Conservation (phyloP, 768 basidiomycete species). For the Roridomyces roridus region DNA sequence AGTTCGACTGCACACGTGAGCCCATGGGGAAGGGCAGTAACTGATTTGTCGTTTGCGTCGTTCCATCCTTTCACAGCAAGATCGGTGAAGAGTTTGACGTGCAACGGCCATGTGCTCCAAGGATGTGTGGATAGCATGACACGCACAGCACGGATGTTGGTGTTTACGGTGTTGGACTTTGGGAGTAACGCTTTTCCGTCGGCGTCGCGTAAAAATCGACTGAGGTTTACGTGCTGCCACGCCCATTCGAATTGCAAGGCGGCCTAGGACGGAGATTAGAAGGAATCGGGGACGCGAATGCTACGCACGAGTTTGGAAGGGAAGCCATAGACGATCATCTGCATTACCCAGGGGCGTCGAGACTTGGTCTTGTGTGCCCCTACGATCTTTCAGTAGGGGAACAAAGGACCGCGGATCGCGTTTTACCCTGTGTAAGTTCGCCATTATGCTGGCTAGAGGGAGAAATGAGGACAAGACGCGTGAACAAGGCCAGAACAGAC, state of each 20-base stretch:
- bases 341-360: slow-evolving; percentile 81
- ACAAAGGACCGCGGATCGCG: not conserved
- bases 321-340: slow-evolving; percentile 86
- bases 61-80: slow-evolving; percentile 66
- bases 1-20: slow-evolving; percentile 60
- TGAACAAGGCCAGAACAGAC: slow-evolving; percentile 38
- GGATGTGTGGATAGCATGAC: slow-evolving; percentile 71
- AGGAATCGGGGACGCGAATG: not conserved
- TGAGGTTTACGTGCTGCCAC: slow-evolving; percentile 80
- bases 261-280: slow-evolving; percentile 43
- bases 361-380: slow-evolving; percentile 72
- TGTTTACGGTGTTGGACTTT: slow-evolving; percentile 42
- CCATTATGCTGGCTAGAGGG: slow-evolving; percentile 82
- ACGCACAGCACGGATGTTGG: slow-evolving; percentile 60
- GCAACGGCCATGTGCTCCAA: slow-evolving; percentile 75
- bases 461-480: not conserved
- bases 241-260: slow-evolving; percentile 86
- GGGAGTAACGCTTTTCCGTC: slow-evolving; percentile 48
- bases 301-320: slow-evolving; percentile 62
- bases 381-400: not conserved
- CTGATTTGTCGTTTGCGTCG: slow-evolving; percentile 30
- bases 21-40: slow-evolving; percentile 52
- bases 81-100: slow-evolving; percentile 75
- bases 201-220: slow-evolving; percentile 64
- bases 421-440: slow-evolving; percentile 53